These are phyloP conservation scores for Mycosarcoma mackinlayi DNA, from an alignment of 1,284 basidiomycete species.

Conservation along the genomic window DNA sequence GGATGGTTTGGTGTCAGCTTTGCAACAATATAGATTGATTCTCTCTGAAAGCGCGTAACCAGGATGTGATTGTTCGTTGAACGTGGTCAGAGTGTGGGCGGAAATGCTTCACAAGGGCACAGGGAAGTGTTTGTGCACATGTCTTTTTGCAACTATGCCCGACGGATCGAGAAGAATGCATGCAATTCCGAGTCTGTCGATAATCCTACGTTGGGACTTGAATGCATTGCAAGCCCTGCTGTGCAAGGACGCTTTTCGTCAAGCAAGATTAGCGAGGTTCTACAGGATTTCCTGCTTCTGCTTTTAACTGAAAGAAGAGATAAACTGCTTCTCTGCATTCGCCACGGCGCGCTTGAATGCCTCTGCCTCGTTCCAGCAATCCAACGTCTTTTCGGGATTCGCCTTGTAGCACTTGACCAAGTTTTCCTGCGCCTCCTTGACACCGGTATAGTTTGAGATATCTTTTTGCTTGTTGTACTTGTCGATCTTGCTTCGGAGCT, in stretches of 20 bases:
- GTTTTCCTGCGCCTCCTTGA: constrained; percentile 74
- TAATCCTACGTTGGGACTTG: too few species aligned
- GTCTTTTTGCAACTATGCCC: too few species aligned
- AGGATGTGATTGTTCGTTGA: too few species aligned
- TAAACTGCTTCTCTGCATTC: constrained; percentile 73
- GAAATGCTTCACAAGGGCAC: too few species aligned
- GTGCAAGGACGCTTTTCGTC: too few species aligned
- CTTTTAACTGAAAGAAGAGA: constrained; percentile 28
- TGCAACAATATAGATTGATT: too few species aligned
- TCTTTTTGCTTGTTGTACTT: constrained; percentile 76
- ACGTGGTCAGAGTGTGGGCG: too few species aligned
- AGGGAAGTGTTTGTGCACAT: too few species aligned
- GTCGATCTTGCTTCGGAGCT: constrained; percentile 75
- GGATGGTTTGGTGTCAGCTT: too few species aligned
- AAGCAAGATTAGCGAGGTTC: background rate
- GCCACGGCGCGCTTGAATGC: constrained; percentile 79
- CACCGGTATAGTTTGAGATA: constrained; percentile 73
- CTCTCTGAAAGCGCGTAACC: too few species aligned
- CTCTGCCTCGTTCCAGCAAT: constrained; percentile 82
- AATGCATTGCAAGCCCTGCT: background rate
- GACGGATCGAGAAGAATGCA: too few species aligned
- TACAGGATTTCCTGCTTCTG: background rate
- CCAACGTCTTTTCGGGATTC: constrained; percentile 74
- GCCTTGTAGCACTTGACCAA: constrained; percentile 81
- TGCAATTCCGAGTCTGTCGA: too few species aligned